Evolutionary conservation across 177 flowering plant genomes (phyloP), one percentile per base, ranked within the genome.

Genomic region (Vitis hybrid): DNA sequence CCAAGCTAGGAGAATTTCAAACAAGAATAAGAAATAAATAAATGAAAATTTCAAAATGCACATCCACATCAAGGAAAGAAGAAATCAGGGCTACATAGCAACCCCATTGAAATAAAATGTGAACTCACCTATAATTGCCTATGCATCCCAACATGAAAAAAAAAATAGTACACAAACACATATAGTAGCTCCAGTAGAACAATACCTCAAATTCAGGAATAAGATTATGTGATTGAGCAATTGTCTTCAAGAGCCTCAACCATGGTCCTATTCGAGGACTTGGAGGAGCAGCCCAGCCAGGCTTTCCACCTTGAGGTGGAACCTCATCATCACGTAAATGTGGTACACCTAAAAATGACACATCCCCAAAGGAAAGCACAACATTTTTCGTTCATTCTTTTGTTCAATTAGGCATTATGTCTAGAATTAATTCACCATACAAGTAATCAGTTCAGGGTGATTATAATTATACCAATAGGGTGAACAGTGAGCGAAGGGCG

Each of bases 281-380:
- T 0, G 92, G 91, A 16, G 86, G 87, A 12, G 90, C 92, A 1
- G 89, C 97, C 92, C 97, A 89, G 19, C 91, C 94, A n/a, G 94
- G 97, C 78, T 78, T 85, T 46, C 97, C 97, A 50, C 97, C 94
- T 15, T 72, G 75, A 0, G 85, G 89, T 1, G 85, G 82, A 13
- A 74, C 72, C 48, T 91, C 97, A 11, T 76, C 89, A 70, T 88
- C 86, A 3, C 82, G 71, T 66, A 91, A 67, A 76, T 91, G 94
- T 7, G 92, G 94, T 27, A 89, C 81, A 35, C 92, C 90, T 89
- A 50, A 16, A 74, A 8, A 40, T 27, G n/a, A 48, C 13, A 60
- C 19, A 40, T 7, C 46, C 46, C 46, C 46, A 40, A 7, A 4
- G 46, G 7, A 40, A 40, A 40, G 8, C 30, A 40, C 6, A 40